Evolutionary conservation across 2,329 filamentous ascomycete species (phyloP).

Genomic region (Paracoccidioides brasiliensis): DNA sequence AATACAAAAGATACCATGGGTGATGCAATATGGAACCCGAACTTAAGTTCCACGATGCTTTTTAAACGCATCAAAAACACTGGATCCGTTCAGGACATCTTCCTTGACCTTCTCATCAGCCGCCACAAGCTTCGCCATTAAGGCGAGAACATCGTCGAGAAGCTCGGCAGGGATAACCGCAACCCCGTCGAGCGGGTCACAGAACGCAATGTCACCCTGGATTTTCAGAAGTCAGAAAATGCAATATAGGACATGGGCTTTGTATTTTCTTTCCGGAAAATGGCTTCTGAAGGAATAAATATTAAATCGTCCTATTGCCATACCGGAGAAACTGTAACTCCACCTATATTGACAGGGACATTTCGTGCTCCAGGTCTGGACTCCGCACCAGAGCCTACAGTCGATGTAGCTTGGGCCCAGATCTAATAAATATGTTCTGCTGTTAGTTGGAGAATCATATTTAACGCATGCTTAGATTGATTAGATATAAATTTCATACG

Average conservation of each 20-base stretch:
- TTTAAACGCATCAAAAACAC: slow-evolving; percentile 54
- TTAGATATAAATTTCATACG: slow-evolving; percentile 18
- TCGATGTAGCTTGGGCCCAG: slow-evolving; percentile 32
- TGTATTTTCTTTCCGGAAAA: no score
- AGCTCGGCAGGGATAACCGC: slow-evolving; percentile 53
- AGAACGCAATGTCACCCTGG: slow-evolving; percentile 54
- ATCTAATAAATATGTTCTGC: slow-evolving; percentile 19
- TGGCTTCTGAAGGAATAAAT: background rate
- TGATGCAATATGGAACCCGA: background rate
- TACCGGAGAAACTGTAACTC: slow-evolving; percentile 31
- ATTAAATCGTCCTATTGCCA: slow-evolving; percentile 7
- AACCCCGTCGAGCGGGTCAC: slow-evolving; percentile 56
- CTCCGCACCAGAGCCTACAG: slow-evolving; percentile 34
- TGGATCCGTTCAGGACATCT: slow-evolving; percentile 50
- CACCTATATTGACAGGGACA: slow-evolving; percentile 27
- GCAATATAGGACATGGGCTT: background rate
- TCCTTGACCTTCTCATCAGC: slow-evolving; percentile 51
- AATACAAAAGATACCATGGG: background rate
- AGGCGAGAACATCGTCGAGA: slow-evolving; percentile 45
- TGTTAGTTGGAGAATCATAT: background rate
- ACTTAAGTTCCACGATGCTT: slow-evolving; percentile 32
- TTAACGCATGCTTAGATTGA: background rate
- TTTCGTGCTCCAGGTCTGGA: slow-evolving; percentile 30
- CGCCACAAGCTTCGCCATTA: slow-evolving; percentile 41
- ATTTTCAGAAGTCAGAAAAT: background rate